These are phyloP conservation scores for Corchorus capsularis DNA, from an alignment of 345 rosid species.

Conservation along the genomic window DNA sequence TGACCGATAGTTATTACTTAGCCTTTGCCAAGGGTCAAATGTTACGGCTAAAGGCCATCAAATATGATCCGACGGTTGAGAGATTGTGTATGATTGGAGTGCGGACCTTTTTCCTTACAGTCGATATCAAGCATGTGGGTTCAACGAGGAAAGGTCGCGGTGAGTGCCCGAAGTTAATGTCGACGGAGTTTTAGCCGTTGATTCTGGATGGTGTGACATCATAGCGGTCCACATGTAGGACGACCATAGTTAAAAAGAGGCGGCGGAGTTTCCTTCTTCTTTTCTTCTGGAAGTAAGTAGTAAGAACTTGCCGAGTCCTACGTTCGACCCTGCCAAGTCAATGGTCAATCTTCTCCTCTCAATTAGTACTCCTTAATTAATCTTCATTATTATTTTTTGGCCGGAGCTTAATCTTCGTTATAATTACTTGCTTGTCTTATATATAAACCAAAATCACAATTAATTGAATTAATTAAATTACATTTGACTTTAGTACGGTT, in stretches of 20 bases:
- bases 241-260: background rate
- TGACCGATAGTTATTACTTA: background rate
- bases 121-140: background rate
- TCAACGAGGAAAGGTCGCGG: background rate
- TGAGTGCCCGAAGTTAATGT: background rate
- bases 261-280: background rate
- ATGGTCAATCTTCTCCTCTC: background rate
- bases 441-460: no score
- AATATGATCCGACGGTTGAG: slow-evolving; percentile 4
- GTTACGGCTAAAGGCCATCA: background rate
- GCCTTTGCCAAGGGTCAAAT: background rate
- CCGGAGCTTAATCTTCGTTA: no score
- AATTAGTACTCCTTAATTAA: background rate
- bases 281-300: background rate
- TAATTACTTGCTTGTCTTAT: no score
- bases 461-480: no score
- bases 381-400: background rate
- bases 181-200: background rate
- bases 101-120: background rate
- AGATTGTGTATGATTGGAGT: background rate
- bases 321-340: background rate
- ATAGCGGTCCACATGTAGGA: background rate
- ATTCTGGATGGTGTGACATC: background rate
- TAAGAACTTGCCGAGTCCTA: no score
- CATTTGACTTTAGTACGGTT: no score